Evolutionary conservation across 1,284 basidiomycete species (phyloP), one percentile per base, ranked within the genome.

Genomic region (Schizophyllum amplum): DNA sequence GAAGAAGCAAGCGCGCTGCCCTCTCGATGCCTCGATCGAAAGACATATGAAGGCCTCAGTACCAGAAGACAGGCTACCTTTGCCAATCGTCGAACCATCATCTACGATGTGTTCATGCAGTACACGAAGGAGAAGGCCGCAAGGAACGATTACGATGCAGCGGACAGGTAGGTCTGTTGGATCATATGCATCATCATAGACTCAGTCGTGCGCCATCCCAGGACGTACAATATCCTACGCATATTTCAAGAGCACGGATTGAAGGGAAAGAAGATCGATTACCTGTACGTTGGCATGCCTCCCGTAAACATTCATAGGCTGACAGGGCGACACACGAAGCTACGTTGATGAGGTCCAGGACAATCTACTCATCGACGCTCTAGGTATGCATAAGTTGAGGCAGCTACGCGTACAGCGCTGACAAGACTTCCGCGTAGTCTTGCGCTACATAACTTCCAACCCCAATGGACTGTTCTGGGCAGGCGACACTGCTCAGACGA

Each of bases 401-500:
- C 47, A 49, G 17, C n/a, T 22, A 20, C 24, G 13, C n/a, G n/a
- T n/a, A 21, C 15, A 4, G 5, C 3, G 20, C 24, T 50, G 4
- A 27, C 55, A 33, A 13, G 22, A 49, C 42, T n/a, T 17, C 21
- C 22, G 26, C n/a, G 15, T 56, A 88, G 87, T 90, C 1, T 66
- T 90, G 49, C 72, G 85, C 11, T 71, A 68, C 0, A 64, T 89
- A 2, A 88, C 85, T 62, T 68, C 68, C 11, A 88, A 90, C 63
- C 76, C 80, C 0, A 71, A 84, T 54, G 87, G 88, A 0, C 68
- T 87, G 22, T 88, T 89, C 64, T 90, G 84, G 84, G 87, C 87
- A 0, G 88, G 87, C 0, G 87, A 90, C 64, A 90, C 88, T 0
- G 87, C 87, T 0, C 87, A 90, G 62, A 86, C 87, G 0, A 90